Percentiles rank a stretch among this genome's conserved stretches.
Evolutionary conservation across 176 grass and related monocot species (phyloP).

Genomic region (Hsuehochloa calcarea): DNA sequence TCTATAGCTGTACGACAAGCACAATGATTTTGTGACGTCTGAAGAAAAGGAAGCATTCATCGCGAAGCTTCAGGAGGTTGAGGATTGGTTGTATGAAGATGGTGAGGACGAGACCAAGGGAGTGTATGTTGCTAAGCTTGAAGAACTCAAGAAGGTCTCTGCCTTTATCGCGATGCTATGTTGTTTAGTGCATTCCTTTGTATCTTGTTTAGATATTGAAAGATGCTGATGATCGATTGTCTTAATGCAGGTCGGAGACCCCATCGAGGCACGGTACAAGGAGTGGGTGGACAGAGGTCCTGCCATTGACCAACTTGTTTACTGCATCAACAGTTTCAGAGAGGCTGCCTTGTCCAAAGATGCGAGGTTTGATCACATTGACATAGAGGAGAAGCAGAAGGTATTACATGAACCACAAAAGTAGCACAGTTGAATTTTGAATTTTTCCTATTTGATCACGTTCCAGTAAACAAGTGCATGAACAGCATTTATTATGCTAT

Average conservation of each 20-base stretch:
- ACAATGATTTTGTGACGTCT: conserved; percentile 58
- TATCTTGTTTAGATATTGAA: neutral
- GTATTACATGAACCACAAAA: conserved; percentile 30
- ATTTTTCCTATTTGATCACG: neutral
- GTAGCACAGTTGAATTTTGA: neutral
- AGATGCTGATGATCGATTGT: neutral
- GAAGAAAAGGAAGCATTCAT: conserved; percentile 75
- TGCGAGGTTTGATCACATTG: conserved; percentile 85
- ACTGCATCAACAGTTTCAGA: conserved; percentile 88
- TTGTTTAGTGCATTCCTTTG: neutral
- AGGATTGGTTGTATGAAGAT: conserved; percentile 99
- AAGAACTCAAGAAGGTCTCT: conserved; percentile 80
- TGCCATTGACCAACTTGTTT: conserved; percentile 53
- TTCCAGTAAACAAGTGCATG: neutral
- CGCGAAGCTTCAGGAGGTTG: conserved; percentile 77
- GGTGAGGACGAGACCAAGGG: conserved; percentile 98
- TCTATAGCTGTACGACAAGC: conserved; percentile 76
- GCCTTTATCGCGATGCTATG: neutral
- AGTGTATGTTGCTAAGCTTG: conserved; percentile 89
- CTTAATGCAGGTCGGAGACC: conserved; percentile 57
- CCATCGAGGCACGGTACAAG: conserved; percentile 64
- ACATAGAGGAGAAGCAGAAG: conserved; percentile 88
- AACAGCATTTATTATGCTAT: neutral
- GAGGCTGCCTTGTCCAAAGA: conserved; percentile 78
- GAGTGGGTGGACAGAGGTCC: conserved; percentile 80